phyloP scores from a whole-genome alignment of 129 eudicot species.

The Flaveria trinervia region DNA sequence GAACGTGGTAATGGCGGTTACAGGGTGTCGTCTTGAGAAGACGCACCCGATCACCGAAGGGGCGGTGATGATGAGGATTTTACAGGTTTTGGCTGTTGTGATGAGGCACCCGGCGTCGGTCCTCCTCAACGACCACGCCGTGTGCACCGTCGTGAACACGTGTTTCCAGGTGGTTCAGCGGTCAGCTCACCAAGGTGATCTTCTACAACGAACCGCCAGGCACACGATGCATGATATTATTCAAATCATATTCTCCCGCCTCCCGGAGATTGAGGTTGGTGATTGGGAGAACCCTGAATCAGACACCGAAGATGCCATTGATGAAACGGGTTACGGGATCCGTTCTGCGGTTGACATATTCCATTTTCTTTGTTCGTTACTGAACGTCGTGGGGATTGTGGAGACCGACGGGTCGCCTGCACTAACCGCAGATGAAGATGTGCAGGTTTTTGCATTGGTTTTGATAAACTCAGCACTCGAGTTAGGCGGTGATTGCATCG shows the following conservation, averaged over 20 bases:
- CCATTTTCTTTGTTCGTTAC: constrained; percentile 77
- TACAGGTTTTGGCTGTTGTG: constrained; percentile 49
- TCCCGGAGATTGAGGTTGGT: constrained; percentile 64
- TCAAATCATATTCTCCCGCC: constrained; percentile 58
- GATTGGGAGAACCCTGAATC: constrained; percentile 76
- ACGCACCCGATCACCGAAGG: constrained; percentile 61
- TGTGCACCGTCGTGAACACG: constrained; percentile 79
- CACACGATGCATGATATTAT: constrained; percentile 76
- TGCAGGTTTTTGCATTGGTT: constrained; percentile 72
- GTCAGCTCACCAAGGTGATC: constrained; percentile 58
- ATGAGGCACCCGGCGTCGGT: constrained; percentile 66
- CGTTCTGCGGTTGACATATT: constrained; percentile 79
- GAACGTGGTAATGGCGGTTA: constrained; percentile 56
- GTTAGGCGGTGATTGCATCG: constrained; percentile 68
- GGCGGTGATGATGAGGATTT: constrained; percentile 66
- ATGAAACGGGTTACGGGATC: constrained; percentile 59
- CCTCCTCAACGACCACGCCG: constrained; percentile 61
- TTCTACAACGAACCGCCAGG: constrained; percentile 65
- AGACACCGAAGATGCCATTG: constrained; percentile 59
- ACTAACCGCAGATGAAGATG: constrained; percentile 63
- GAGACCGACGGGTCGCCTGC: constrained; percentile 55
- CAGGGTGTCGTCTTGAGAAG: constrained; percentile 75
- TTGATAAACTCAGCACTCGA: constrained; percentile 77
- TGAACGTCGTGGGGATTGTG: constrained; percentile 67
- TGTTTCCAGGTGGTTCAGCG: constrained; percentile 89